Evolutionary conservation across 139 green algal species (phyloP).

Genomic region (Gonium pectorale): DNA sequence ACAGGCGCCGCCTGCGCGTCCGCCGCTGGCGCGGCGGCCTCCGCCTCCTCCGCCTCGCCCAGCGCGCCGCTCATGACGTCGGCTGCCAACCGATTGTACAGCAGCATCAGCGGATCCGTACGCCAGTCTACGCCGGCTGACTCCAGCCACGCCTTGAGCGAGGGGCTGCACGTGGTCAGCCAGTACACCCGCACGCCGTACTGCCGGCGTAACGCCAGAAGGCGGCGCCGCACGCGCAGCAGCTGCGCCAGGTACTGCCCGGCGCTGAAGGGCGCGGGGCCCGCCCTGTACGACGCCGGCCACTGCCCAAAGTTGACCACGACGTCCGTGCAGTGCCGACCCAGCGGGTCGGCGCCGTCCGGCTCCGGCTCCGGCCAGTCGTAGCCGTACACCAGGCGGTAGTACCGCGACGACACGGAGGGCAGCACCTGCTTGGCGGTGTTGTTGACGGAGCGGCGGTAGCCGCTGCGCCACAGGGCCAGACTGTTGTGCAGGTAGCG

Average conservation of each 20-base stretch:
- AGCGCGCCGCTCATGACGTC: conserved; percentile 21
- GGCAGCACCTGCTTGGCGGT: conserved; percentile 23
- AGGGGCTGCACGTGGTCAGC: conserved; percentile 16
- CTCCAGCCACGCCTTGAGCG: conserved; percentile 22
- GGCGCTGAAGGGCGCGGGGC: neutral
- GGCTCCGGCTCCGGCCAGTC: conserved; percentile 1
- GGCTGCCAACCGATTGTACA: conserved; percentile 17
- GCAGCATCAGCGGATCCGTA: conserved; percentile 20
- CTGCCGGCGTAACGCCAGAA: neutral
- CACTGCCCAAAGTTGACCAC: conserved; percentile 39
- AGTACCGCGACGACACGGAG: neutral
- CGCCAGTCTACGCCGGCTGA: conserved; percentile 18
- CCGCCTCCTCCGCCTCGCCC: neutral
- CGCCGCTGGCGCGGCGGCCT: neutral
- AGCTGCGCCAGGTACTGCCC: conserved; percentile 4
- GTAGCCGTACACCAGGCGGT: conserved; percentile 10
- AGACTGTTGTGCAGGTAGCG: conserved; percentile 41
- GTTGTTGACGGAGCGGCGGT: neutral
- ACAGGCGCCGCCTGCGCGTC: neutral
- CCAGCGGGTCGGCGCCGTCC: neutral
- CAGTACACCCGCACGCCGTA: conserved; percentile 25
- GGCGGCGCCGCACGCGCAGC: neutral
- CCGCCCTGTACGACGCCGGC: conserved; percentile 37
- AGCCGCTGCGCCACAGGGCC: neutral
- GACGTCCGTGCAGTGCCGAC: conserved; percentile 30